phyloP scores from a whole-genome alignment of 169 alveolate genomes.

The Plasmodium knowlesi region DNA sequence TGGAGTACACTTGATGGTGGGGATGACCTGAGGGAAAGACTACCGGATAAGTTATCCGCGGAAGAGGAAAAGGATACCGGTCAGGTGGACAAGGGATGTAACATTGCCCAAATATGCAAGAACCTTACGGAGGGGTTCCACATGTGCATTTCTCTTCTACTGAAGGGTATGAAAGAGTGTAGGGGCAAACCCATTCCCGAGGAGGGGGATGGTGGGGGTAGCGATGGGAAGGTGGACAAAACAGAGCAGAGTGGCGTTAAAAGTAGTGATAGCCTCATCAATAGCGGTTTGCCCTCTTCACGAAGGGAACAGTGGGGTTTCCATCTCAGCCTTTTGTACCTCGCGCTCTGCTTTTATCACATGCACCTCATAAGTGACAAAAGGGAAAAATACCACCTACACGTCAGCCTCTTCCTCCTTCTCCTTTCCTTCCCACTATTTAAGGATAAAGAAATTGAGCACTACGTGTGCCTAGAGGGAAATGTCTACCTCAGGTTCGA shows the following conservation, averaged over 20 bases:
- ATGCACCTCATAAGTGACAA: conserved; percentile 53
- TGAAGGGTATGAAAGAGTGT: background rate
- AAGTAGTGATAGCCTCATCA: background rate
- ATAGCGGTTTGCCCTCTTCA: background rate
- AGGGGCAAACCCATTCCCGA: background rate
- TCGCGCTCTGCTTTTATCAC: conserved; percentile 61
- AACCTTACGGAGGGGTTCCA: background rate
- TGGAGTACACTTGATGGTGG: background rate
- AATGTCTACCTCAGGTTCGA: conserved; percentile 27
- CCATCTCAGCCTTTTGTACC: conserved; percentile 12
- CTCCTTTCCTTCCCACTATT: conserved; percentile 18
- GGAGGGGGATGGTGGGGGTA: too few relatives aligned
- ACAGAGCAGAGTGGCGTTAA: background rate
- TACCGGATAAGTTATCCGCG: background rate
- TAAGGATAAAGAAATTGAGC: conserved; percentile 39
- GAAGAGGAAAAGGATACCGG: background rate
- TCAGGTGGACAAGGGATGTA: background rate
- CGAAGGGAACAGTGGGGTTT: background rate
- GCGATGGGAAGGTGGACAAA: background rate
- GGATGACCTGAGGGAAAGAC: background rate
- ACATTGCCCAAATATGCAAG: background rate
- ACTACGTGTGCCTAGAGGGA: conserved; percentile 1
- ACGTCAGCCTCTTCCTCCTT: conserved; percentile 44
- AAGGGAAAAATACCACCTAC: background rate
- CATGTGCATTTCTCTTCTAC: background rate